These are phyloP conservation scores for Lactarius sanguifluus DNA, from an alignment of 768 basidiomycete species.

Conservation along the genomic window DNA sequence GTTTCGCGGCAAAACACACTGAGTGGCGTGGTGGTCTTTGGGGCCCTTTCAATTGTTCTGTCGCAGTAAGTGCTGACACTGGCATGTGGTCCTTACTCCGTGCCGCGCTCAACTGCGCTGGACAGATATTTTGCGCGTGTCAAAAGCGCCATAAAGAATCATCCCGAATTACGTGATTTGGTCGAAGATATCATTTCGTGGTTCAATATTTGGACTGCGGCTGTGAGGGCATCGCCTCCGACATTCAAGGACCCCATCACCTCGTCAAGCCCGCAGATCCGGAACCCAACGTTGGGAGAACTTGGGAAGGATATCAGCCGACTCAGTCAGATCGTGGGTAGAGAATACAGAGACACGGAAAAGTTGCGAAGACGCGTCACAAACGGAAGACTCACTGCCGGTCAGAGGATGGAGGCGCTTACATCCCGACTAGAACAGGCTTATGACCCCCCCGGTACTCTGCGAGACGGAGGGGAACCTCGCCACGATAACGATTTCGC, in stretches of 20 bases:
- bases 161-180: conserved; percentile 45
- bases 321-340: conserved; percentile 47
- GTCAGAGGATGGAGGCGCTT: conserved; percentile 38
- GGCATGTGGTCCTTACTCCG: neutral
- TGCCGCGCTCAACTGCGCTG: neutral
- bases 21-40: conserved; percentile 35
- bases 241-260: conserved; percentile 49
- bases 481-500: conserved; percentile 69
- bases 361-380: conserved; percentile 16
- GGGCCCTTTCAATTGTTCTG: conserved; percentile 32
- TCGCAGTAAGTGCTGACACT: conserved; percentile 26
- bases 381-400: conserved; percentile 20
- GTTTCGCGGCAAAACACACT: conserved; percentile 27
- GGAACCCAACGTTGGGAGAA: conserved; percentile 41
- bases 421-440: conserved; percentile 40
- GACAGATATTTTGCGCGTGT: conserved; percentile 56
- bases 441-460: conserved; percentile 57
- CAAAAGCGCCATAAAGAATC: conserved; percentile 50
- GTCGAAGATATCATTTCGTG: conserved; percentile 47
- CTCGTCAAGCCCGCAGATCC: conserved; percentile 33
- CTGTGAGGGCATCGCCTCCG: conserved; percentile 40
- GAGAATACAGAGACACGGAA: conserved; percentile 45
- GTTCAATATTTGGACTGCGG: conserved; percentile 49
- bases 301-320: conserved; percentile 38
- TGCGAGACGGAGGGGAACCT: conserved; percentile 45